Conservation (phyloP, 306 rosid genomes). For the Glycyrrhiza uralensis region DNA sequence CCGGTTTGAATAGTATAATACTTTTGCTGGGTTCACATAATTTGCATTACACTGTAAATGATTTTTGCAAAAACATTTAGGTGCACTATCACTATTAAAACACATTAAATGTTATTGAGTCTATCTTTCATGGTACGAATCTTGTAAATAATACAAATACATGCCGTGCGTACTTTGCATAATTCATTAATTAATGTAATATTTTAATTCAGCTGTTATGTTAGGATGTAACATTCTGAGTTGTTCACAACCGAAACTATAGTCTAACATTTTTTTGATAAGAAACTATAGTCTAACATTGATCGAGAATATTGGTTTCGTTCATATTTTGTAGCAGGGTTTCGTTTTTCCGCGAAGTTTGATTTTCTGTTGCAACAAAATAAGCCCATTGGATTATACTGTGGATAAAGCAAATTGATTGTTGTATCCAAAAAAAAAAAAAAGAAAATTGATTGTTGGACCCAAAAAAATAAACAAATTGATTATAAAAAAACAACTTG, state of each 20-base stretch:
- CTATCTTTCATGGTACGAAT: neutral
- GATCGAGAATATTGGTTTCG: slow-evolving; percentile 32
- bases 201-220: neutral
- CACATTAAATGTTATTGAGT: neutral
- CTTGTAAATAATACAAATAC: neutral
- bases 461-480: neutral
- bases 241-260: slow-evolving; percentile 40
- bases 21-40: neutral
- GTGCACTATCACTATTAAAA: neutral
- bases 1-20: neutral
- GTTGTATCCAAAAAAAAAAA: neutral
- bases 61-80: slow-evolving; percentile 16
- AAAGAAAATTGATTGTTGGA: neutral
- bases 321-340: slow-evolving; percentile 7
- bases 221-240: slow-evolving; percentile 41
- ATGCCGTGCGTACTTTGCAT: neutral
- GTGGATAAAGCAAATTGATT: slow-evolving; percentile 12
- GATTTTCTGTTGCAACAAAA: neutral
- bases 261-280: neutral
- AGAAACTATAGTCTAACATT: neutral
- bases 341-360: neutral
- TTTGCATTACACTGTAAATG: neutral
- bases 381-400: neutral
- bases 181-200: slow-evolving; percentile 14
- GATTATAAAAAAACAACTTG: no score